A percentile compares a stretch with the other conserved stretches of the same genome.
Evolutionary conservation across 2,329 filamentous ascomycete genomes (phyloP).

Genomic region (Sclerotinia trifoliorum): DNA sequence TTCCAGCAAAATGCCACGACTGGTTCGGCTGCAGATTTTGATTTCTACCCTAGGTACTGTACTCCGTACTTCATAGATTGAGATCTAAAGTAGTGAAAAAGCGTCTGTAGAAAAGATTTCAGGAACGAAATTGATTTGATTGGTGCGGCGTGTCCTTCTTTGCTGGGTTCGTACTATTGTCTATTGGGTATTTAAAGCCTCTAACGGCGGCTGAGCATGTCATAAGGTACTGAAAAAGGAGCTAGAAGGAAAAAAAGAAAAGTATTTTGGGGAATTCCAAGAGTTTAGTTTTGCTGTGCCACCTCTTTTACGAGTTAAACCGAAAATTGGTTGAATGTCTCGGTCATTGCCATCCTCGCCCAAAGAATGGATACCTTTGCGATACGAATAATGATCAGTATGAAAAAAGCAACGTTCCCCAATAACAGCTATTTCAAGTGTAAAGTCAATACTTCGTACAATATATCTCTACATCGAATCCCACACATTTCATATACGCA

Average conservation of each 20-base stretch:
- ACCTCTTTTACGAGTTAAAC: neutral
- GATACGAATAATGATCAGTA: neutral
- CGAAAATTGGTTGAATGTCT: constrained; percentile 5
- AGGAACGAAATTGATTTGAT: constrained; percentile 4
- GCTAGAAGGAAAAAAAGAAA: constrained; percentile 11
- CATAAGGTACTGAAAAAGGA: neutral
- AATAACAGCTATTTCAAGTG: neutral
- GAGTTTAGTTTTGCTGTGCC: neutral
- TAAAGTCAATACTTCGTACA: too few relatives aligned
- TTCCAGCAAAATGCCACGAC: constrained; percentile 16
- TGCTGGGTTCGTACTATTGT: neutral
- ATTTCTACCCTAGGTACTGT: neutral
- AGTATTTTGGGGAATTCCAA: constrained; percentile 3
- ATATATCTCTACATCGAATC: neutral
- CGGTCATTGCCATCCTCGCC: constrained; percentile 5
- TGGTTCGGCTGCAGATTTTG: constrained; percentile 11
- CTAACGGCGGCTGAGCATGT: constrained; percentile 10
- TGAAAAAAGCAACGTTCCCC: neutral
- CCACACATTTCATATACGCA: neutral
- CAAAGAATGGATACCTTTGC: constrained; percentile 10
- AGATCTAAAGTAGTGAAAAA: constrained; percentile 10
- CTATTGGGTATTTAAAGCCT: neutral
- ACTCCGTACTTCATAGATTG: neutral
- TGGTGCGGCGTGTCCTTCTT: neutral
- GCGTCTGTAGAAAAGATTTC: constrained; percentile 6